These are phyloP conservation scores for Oxytropis ochrocephala DNA, from an alignment of 306 rosid species.

Conservation along the genomic window DNA sequence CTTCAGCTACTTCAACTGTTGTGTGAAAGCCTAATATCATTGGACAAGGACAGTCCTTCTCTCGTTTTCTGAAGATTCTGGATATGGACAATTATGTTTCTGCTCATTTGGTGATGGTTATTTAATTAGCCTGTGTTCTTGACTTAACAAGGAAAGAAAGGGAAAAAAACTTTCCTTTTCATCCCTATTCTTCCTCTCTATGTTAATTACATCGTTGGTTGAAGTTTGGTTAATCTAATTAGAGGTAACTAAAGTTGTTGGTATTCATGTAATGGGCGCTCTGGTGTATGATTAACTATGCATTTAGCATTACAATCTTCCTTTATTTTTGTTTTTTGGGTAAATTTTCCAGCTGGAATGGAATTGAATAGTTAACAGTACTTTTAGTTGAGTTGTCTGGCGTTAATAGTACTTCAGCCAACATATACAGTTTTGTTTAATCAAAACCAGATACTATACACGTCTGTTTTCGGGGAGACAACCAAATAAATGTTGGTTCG, in stretches of 20 bases:
- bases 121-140: background rate
- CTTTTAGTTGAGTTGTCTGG: no score
- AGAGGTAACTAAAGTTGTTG: background rate
- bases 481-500: no score
- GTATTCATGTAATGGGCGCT: constrained; percentile 4
- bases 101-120: background rate
- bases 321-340: no score
- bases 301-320: no score
- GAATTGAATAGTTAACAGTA: no score
- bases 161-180: background rate
- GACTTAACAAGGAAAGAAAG: background rate
- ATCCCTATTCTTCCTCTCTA: background rate
- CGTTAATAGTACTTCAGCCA: no score
- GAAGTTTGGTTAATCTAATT: constrained; percentile 1
- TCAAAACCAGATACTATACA: no score
- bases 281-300: no score
- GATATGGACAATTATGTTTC: constrained; percentile 6
- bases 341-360: no score
- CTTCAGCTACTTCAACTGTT: constrained; percentile 89
- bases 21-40: constrained; percentile 48
- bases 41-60: background rate
- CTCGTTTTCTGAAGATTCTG: constrained; percentile 12
- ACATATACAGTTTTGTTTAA: no score
- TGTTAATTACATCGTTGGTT: background rate
- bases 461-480: no score